Conservation (phyloP, 208 protist species). For the Endotrypanum monterogeii region DNA sequence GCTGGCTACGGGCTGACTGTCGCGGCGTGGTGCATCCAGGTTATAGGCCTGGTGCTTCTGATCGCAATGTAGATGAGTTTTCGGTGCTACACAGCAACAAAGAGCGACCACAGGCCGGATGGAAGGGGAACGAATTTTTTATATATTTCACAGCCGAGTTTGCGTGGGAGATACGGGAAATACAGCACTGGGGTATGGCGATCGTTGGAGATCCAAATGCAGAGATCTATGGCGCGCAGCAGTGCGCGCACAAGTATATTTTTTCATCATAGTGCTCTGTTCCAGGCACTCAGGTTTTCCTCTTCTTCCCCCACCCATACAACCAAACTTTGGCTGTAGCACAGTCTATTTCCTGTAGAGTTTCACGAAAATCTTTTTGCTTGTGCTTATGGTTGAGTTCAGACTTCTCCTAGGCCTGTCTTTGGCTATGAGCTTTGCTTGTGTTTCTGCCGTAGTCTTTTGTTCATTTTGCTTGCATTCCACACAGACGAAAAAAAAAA, state of each 20-base stretch:
- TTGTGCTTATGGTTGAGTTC: background rate
- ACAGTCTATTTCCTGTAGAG: background rate
- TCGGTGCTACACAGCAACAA: background rate
- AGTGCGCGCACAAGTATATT: background rate
- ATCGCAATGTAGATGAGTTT: constrained; percentile 10
- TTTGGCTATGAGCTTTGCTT: background rate
- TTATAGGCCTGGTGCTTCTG: constrained; percentile 37
- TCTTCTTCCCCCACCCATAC: too few relatives aligned
- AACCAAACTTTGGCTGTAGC: background rate
- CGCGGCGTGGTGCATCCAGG: constrained; percentile 45
- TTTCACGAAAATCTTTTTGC: background rate
- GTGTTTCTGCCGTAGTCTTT: background rate
- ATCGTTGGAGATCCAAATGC: background rate
- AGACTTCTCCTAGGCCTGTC: background rate
- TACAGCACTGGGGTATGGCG: background rate
- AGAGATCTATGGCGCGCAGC: background rate
- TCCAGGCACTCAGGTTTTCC: background rate
- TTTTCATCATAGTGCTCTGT: background rate
- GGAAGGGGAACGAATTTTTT: background rate
- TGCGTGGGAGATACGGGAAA: background rate
- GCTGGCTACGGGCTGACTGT: constrained; percentile 45
- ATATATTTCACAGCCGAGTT: background rate
- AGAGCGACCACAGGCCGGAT: background rate
- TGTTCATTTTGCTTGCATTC: constrained; percentile 6
- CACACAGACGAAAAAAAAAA: background rate